Percentiles rank a stretch among this genome's conserved stretches.
These are phyloP conservation scores for Dipteronia sinensis DNA, from an alignment of 345 rosid species.

Conservation along the genomic window DNA sequence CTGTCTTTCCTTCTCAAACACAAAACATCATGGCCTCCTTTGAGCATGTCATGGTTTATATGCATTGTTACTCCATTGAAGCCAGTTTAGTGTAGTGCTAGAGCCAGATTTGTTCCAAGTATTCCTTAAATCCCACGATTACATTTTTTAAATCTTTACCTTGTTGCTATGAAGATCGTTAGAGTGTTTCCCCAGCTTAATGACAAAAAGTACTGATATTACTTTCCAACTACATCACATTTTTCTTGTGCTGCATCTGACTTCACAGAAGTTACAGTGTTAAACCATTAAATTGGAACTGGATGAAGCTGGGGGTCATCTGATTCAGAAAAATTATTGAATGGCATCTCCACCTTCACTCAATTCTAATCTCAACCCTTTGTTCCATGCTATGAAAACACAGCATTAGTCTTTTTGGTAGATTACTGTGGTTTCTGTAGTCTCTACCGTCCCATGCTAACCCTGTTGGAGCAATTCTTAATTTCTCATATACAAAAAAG, in stretches of 20 bases:
- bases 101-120: background rate
- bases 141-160: too few relatives aligned
- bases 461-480: background rate
- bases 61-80: background rate
- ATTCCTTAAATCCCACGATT: too few relatives aligned
- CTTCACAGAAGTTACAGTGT: background rate
- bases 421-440: too few relatives aligned
- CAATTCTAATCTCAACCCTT: background rate
- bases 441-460: too few relatives aligned
- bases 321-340: background rate
- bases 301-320: background rate
- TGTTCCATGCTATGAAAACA: background rate
- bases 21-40: background rate
- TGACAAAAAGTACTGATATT: background rate
- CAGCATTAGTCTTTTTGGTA: background rate
- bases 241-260: background rate
- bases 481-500: too few relatives aligned
- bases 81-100: background rate
- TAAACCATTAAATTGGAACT: background rate
- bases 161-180: background rate
- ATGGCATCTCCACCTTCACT: too few relatives aligned
- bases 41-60: background rate
- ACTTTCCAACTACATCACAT: background rate
- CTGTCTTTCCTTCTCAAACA: background rate
- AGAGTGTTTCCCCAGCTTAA: background rate